Base-by-base conservation (phyloP, 306 rosid species). In the Lupinus albus region DNA sequence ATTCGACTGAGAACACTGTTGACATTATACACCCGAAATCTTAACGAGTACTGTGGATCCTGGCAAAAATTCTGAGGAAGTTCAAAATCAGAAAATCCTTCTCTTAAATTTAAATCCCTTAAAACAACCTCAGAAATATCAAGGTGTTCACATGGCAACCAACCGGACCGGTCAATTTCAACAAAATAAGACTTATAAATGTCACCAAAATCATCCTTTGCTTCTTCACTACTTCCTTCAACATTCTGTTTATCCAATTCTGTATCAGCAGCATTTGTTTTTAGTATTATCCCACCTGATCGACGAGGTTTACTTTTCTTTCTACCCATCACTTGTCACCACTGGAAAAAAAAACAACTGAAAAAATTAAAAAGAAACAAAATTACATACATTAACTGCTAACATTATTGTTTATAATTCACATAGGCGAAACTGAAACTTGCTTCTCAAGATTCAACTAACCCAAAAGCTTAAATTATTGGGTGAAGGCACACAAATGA, bases 51-150 rank as follows among this genome's bases (percentile, higher is more conserved):
- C 54, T 78, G 84, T 9, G 45, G 67, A 74, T 63, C 85, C 75
- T 51, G 68, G 49, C 33, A 66, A 78, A 88, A 73, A n/a, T 77
- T 84, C 73, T 69, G 78, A 33, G 58, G 71, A 48, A 84, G 44
- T 48, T 64, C 84, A 53, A 70, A 80, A 54, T 86, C 84, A 15
- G 83, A 55, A 76, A 83, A 84, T 35, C 76, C 87, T 64, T 83
- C 90, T 79, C 80, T 68, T 32, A 80, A 57, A 64, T 65, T 80
- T 74, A 86, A 80, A 82, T 80, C 76, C 12, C 63, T 75, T 10
- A 89, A 60, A 83, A 93, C 86, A 77, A 89, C 76, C 82, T 93
- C 97, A 7, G 97, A 87, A 79, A 93, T 72, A 79, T 93, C 98
- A 49, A 73, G 84, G 75, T 89, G 97, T 68, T 83, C 83, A 30